Conservation (phyloP, 192 early-diverging fungal species). For the Umbelopsis sp. region DNA sequence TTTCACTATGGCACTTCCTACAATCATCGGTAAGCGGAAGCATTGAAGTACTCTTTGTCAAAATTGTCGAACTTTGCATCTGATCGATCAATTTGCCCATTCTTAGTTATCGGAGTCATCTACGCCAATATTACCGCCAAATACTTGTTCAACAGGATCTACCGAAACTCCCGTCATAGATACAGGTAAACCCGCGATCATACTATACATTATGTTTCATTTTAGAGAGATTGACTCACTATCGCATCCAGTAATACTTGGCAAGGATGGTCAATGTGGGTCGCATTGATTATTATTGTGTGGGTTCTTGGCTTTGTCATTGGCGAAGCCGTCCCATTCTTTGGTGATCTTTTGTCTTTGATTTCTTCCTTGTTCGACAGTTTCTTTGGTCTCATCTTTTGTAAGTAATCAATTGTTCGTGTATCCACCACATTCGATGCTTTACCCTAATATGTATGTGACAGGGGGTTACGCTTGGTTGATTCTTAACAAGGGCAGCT, state of each 20-base stretch:
- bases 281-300: not conserved
- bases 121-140: slow-evolving; percentile 9
- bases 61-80: too few relatives aligned
- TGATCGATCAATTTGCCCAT: not conserved
- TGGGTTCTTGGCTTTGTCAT: slow-evolving; percentile 8
- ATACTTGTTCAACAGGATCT: slow-evolving; percentile 7
- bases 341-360: slow-evolving; percentile 14
- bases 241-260: not conserved
- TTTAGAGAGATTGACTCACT: not conserved
- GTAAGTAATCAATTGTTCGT: not conserved
- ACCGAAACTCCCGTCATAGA: not conserved
- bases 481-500: slow-evolving; percentile 2
- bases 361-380: slow-evolving; percentile 11
- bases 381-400: slow-evolving; percentile 12
- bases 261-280: slow-evolving; percentile 14
- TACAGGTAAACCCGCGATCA: too few relatives aligned
- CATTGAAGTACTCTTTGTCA: too few relatives aligned
- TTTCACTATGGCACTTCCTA: slow-evolving; percentile 16
- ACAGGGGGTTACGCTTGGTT: slow-evolving; percentile 9
- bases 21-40: slow-evolving; percentile 13
- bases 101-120: slow-evolving; percentile 4
- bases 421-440: not conserved
- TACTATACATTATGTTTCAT: not conserved
- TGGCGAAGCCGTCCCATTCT: slow-evolving; percentile 7
- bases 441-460: not conserved